These are phyloP conservation scores for Vitis labrusca DNA, from an alignment of 164 flowering plant species.

Conservation along the genomic window DNA sequence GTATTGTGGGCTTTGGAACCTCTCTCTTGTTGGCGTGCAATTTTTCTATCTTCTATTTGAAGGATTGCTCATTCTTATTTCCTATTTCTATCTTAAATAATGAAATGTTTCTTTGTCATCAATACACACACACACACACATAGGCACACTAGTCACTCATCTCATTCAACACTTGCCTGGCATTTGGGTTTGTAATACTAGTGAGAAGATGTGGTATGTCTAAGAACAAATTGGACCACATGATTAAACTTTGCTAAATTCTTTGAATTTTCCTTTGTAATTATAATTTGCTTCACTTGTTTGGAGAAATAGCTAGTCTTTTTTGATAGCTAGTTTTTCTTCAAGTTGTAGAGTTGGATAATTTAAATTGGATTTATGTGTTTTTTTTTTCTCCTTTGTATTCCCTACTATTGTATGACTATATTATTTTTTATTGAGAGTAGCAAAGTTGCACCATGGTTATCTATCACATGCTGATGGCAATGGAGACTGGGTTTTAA, in stretches of 20 bases:
- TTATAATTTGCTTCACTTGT: too few species aligned
- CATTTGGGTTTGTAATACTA: neutral
- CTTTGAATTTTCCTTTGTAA: neutral
- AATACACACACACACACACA: too few species aligned
- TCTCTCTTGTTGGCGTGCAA: too few species aligned
- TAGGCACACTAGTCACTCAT: too few species aligned
- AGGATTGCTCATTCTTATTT: too few species aligned
- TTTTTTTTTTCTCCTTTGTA: neutral
- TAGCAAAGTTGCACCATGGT: slow-evolving; percentile 89
- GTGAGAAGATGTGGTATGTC: neutral
- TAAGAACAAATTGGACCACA: slow-evolving; percentile 1
- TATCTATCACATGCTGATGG: slow-evolving; percentile 85
- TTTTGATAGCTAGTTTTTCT: neutral
- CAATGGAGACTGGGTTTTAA: slow-evolving; percentile 96
- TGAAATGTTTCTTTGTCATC: too few species aligned
- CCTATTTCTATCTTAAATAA: too few species aligned
- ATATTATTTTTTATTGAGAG: slow-evolving; percentile 4
- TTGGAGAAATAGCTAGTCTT: too few species aligned
- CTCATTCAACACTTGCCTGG: neutral
- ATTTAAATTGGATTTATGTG: neutral
- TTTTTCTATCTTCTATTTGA: too few species aligned
- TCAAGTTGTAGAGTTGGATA: neutral
- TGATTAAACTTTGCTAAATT: neutral
- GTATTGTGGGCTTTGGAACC: too few species aligned
- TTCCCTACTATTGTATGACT: neutral